phyloP scores from a whole-genome alignment of 2,329 filamentous ascomycete species.

The Monilinia fructicola region DNA sequence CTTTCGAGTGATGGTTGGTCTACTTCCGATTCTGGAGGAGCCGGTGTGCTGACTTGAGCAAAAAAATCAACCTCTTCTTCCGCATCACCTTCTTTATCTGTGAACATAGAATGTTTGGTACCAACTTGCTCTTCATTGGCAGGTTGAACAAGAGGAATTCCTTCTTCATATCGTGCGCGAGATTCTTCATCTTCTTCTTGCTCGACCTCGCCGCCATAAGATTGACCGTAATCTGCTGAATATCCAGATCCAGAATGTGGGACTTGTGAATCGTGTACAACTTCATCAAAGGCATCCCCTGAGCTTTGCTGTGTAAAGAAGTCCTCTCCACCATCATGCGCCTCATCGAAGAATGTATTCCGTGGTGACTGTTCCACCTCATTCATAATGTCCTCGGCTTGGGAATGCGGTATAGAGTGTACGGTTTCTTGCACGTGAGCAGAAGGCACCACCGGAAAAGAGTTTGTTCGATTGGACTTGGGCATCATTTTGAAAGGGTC shows the following conservation, averaged over 20 bases:
- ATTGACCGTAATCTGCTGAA: slow-evolving; percentile 28
- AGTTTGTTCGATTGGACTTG: slow-evolving; percentile 58
- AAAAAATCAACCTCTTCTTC: slow-evolving; percentile 61
- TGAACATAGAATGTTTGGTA: slow-evolving; percentile 40
- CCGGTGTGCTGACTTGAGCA: slow-evolving; percentile 37
- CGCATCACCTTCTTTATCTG: slow-evolving; percentile 36
- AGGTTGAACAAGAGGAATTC: slow-evolving; percentile 60
- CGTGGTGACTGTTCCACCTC: slow-evolving; percentile 48
- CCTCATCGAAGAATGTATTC: slow-evolving; percentile 40
- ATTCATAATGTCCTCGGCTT: slow-evolving; percentile 54
- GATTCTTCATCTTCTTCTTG: slow-evolving; percentile 49
- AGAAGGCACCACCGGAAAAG: slow-evolving; percentile 59
- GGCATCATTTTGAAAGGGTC: slow-evolving; percentile 63
- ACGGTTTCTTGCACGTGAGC: slow-evolving; percentile 39
- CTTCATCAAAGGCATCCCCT: slow-evolving; percentile 33
- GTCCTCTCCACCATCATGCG: slow-evolving; percentile 47
- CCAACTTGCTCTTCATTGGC: slow-evolving; percentile 20
- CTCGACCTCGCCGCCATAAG: slow-evolving; percentile 33
- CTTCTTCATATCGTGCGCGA: slow-evolving; percentile 65
- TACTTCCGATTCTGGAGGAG: slow-evolving; percentile 30
- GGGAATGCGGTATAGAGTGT: slow-evolving; percentile 48
- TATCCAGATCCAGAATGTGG: slow-evolving; percentile 14
- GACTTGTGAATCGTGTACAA: slow-evolving; percentile 2
- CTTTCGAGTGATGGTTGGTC: slow-evolving; percentile 51
- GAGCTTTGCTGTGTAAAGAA: slow-evolving; percentile 47